Conservation (phyloP, 352 stramenopile species). For the Globisporangium heterothallicum region DNA sequence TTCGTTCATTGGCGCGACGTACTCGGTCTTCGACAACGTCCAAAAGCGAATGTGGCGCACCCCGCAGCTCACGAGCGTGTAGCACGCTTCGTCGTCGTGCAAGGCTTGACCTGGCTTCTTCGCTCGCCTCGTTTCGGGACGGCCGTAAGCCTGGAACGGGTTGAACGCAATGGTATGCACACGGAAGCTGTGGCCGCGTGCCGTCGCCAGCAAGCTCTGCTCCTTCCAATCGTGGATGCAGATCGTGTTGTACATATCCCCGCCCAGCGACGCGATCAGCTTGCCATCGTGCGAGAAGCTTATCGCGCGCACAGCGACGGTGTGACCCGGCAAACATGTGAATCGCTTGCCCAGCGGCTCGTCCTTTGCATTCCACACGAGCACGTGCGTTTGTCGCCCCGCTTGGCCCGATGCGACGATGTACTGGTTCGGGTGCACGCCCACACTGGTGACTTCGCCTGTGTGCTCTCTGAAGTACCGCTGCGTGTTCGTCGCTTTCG, state of each 20-base stretch:
- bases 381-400: constrained; percentile 46
- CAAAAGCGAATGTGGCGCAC: constrained; percentile 74
- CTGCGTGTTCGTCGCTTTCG: constrained; percentile 40
- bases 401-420: constrained; percentile 60
- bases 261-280: constrained; percentile 54
- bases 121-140: constrained; percentile 37
- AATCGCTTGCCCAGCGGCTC: constrained; percentile 51
- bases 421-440: constrained; percentile 52
- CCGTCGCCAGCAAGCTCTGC: constrained; percentile 44
- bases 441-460: constrained; percentile 46
- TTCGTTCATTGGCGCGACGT: constrained; percentile 28
- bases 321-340: constrained; percentile 44
- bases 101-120: constrained; percentile 59
- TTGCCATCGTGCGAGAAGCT: constrained; percentile 74
- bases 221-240: constrained; percentile 72
- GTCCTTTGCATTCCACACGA: constrained; percentile 68
- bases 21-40: constrained; percentile 59
- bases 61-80: constrained; percentile 68
- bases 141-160: constrained; percentile 59
- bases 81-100: constrained; percentile 64
- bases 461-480: constrained; percentile 60
- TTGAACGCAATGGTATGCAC: constrained; percentile 67
- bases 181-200: constrained; percentile 58
- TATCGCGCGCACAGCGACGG: constrained; percentile 48
- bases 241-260: constrained; percentile 77